These are phyloP conservation scores for Raddia guianensis DNA, from an alignment of 176 grass and related monocot genomes.

Conservation along the genomic window DNA sequence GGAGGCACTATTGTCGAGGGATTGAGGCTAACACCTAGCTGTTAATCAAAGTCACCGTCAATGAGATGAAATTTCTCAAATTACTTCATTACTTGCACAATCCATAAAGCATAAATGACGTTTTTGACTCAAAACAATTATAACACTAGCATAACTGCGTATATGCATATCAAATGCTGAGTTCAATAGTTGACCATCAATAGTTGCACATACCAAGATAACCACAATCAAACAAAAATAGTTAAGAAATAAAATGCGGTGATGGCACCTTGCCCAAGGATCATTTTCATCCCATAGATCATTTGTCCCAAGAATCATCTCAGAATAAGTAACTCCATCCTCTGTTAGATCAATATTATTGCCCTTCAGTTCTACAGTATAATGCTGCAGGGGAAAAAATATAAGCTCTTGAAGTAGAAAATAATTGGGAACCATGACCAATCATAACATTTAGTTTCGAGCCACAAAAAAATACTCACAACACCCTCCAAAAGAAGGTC, in stretches of 20 bases:
- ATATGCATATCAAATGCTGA: neutral
- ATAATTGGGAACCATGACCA: neutral
- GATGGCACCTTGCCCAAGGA: conserved; percentile 87
- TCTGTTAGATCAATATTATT: conserved; percentile 93
- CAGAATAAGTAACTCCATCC: conserved; percentile 82
- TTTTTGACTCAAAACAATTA: neutral
- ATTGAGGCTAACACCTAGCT: no score
- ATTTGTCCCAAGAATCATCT: conserved; percentile 82
- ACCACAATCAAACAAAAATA: conserved; percentile 16
- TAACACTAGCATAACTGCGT: neutral
- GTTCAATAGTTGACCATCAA: conserved; percentile 13
- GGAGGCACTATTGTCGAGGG: no score
- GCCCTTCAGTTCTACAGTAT: conserved; percentile 83
- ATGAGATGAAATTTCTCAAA: no score
- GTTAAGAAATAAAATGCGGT: conserved; percentile 21
- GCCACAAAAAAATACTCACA: conserved; percentile 65
- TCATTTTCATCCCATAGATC: conserved; percentile 97
- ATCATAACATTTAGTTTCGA: conserved; percentile 29
- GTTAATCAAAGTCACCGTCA: no score
- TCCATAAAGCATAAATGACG: no score
- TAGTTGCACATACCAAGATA: conserved; percentile 30
- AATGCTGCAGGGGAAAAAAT: conserved; percentile 73
- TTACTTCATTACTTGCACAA: no score
- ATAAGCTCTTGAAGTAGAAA: conserved; percentile 31
- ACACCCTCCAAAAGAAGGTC: conserved; percentile 77